Evolutionary conservation across 768 basidiomycete genomes (phyloP).

Genomic region (Amanita pseudoporphyria): DNA sequence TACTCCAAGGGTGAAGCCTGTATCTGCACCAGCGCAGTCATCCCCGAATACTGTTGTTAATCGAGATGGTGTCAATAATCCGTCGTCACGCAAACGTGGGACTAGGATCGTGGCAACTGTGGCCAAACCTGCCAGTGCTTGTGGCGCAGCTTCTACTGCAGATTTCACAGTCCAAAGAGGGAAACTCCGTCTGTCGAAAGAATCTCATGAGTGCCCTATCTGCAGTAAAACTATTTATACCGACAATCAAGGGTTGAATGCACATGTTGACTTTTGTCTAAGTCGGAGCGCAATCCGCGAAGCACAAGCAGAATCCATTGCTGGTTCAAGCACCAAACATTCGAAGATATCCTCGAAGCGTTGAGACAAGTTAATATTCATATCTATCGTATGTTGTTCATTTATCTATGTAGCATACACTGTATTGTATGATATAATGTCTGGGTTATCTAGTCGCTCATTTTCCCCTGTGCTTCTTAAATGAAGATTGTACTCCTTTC

Average conservation of each 20-base stretch:
- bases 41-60: not conserved
- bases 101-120: not conserved
- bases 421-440: not conserved
- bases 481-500: constrained; percentile 66
- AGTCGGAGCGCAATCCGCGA: constrained; percentile 70
- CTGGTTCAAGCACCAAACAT: constrained; percentile 5
- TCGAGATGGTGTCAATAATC: not conserved
- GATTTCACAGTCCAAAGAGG: not conserved
- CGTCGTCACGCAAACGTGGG: not conserved
- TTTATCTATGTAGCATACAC: constrained; percentile 3
- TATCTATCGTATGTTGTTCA: not conserved
- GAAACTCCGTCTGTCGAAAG: constrained; percentile 1
- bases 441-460: constrained; percentile 7
- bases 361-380: not conserved
- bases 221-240: constrained; percentile 52
- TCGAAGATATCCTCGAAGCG: not conserved
- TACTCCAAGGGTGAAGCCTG: constrained; percentile 7
- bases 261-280: constrained; percentile 86
- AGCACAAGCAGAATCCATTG: constrained; percentile 42
- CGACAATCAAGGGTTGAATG: constrained; percentile 73
- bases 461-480: constrained; percentile 63
- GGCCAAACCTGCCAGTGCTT: not conserved
- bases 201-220: constrained; percentile 58
- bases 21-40: constrained; percentile 18
- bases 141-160: not conserved